Percentiles rank a stretch among this genome's conserved stretches.
These are phyloP conservation scores for Platanus orientalis DNA, from an alignment of 164 flowering plant genomes.

Conservation along the genomic window DNA sequence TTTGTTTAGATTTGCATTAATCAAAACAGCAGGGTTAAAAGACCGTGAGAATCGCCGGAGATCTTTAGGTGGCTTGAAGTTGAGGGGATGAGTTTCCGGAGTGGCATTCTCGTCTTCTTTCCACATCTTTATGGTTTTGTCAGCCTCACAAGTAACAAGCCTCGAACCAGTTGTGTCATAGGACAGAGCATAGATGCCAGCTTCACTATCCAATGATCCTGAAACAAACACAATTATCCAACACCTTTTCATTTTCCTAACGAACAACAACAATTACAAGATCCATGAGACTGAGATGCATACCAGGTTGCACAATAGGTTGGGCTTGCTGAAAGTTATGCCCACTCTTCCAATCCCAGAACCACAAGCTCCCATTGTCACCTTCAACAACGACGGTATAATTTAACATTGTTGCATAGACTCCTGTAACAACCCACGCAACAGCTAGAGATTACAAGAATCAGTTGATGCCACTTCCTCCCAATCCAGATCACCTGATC, in stretches of 20 bases:
- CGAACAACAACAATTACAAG: background rate
- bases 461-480: too few species aligned
- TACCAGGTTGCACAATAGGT: constrained; percentile 99
- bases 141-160: constrained; percentile 91
- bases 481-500: too few species aligned
- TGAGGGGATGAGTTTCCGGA: constrained; percentile 92
- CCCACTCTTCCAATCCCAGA: constrained; percentile 99
- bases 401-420: background rate
- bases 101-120: constrained; percentile 92
- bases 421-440: too few species aligned
- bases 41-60: constrained; percentile 58
- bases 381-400: constrained; percentile 46
- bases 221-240: constrained; percentile 11
- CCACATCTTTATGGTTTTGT: constrained; percentile 99
- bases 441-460: too few species aligned
- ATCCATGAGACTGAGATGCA: background rate
- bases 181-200: constrained; percentile 81
- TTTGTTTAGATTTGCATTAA: too few species aligned
- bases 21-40: background rate
- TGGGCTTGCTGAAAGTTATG: constrained; percentile 96
- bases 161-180: constrained; percentile 85
- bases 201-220: constrained; percentile 99
- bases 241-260: background rate
- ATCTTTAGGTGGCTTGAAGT: constrained; percentile 92
- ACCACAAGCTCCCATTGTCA: constrained; percentile 98